phyloP scores from a whole-genome alignment of 2,329 filamentous ascomycete species.

The Cladosporium velox region DNA sequence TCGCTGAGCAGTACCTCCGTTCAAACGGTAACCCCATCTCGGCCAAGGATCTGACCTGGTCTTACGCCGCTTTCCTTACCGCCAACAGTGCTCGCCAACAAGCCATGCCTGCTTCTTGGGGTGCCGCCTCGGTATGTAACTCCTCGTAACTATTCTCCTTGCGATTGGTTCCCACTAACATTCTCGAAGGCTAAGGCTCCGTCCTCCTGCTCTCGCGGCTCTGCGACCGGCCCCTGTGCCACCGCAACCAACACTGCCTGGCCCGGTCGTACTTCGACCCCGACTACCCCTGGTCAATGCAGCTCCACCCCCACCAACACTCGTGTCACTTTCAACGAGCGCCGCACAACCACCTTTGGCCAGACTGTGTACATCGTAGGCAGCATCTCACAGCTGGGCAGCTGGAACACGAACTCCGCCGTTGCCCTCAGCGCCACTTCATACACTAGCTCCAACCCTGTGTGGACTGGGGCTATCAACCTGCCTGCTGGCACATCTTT shows the following conservation, averaged over 20 bases:
- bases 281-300: conserved; percentile 27
- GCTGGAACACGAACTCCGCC: conserved; percentile 57
- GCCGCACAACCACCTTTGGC: conserved; percentile 59
- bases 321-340: conserved; percentile 62
- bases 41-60: conserved; percentile 71
- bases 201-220: conserved; percentile 29
- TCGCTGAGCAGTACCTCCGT: conserved; percentile 68
- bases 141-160: no score
- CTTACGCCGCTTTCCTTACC: conserved; percentile 69
- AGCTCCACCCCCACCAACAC: conserved; percentile 29
- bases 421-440: conserved; percentile 57
- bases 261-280: conserved; percentile 21
- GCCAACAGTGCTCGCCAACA: conserved; percentile 59
- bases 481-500: conserved; percentile 58
- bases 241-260: conserved; percentile 34
- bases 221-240: conserved; percentile 32
- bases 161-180: neutral
- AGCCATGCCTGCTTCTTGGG: conserved; percentile 60
- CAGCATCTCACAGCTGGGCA: conserved; percentile 57
- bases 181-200: conserved; percentile 26
- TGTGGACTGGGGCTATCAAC: conserved; percentile 60
- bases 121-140: conserved; percentile 24
- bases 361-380: conserved; percentile 67
- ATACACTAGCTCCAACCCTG: conserved; percentile 59
- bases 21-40: conserved; percentile 55